phyloP scores from a whole-genome alignment of 495 filamentous ascomycete species.

The Staphylotrichum tortipilum region DNA sequence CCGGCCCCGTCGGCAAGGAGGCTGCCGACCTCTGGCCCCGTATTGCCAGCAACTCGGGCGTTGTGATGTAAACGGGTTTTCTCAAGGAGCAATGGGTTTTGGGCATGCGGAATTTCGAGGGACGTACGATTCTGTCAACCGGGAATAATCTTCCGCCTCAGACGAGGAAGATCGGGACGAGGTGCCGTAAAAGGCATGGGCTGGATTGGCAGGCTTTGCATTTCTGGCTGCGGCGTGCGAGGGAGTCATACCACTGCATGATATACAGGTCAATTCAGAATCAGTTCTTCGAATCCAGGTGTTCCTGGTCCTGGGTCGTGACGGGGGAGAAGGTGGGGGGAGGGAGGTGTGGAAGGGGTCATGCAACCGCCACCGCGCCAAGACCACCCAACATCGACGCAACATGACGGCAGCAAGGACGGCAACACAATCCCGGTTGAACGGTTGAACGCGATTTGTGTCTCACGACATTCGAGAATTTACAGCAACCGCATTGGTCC shows the following conservation, averaged over 20 bases:
- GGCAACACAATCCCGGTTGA: too few relatives aligned
- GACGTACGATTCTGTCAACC: conserved; percentile 22
- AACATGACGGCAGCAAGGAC: too few relatives aligned
- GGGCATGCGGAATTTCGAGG: conserved; percentile 24
- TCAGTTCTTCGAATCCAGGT: conserved; percentile 25
- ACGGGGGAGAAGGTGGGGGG: too few relatives aligned
- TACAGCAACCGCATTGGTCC: too few relatives aligned
- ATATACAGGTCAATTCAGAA: conserved; percentile 34
- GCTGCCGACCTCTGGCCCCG: conserved; percentile 99
- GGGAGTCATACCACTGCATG: conserved; percentile 33
- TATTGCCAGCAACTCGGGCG: conserved; percentile 99
- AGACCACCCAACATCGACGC: too few relatives aligned
- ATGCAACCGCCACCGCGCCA: too few relatives aligned
- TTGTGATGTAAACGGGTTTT: conserved; percentile 79
- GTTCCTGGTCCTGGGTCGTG: not conserved
- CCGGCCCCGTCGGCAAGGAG: conserved; percentile 98
- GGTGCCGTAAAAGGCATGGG: conserved; percentile 17
- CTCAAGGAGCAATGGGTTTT: conserved; percentile 12
- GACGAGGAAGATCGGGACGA: conserved; percentile 17
- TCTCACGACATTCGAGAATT: too few relatives aligned
- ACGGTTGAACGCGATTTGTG: too few relatives aligned
- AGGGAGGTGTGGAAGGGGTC: too few relatives aligned
- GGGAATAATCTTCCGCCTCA: conserved; percentile 18
- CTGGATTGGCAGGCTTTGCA: conserved; percentile 32
- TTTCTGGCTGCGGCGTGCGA: conserved; percentile 32